Conservation (phyloP, 345 rosid species). For the Mallotus nudiflorus region DNA sequence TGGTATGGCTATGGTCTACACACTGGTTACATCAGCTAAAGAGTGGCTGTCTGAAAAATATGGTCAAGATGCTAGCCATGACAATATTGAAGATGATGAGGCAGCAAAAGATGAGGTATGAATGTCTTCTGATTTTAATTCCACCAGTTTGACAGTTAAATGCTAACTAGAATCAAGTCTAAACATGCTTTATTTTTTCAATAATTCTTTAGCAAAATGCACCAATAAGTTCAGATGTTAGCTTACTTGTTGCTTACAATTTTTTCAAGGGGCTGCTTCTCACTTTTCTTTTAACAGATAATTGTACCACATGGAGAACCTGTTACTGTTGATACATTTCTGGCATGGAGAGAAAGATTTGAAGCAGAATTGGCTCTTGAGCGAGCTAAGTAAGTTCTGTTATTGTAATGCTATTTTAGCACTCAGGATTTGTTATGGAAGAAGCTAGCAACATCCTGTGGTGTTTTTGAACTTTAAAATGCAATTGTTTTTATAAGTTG, state of each 20-base stretch:
- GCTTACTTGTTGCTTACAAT: not conserved
- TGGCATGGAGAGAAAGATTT: slow-evolving; percentile 93
- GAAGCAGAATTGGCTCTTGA: slow-evolving; percentile 98
- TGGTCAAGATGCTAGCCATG: slow-evolving; percentile 53
- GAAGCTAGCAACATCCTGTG: no score
- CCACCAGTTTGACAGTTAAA: not conserved
- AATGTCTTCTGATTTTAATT: slow-evolving; percentile 17
- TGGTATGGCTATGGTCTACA: slow-evolving; percentile 98
- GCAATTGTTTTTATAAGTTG: no score
- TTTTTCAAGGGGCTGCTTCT: slow-evolving; percentile 12
- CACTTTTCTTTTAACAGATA: slow-evolving; percentile 41
- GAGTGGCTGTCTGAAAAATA: slow-evolving; percentile 89
- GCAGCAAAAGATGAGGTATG: slow-evolving; percentile 85
- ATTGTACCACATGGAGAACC: slow-evolving; percentile 98
- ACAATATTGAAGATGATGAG: slow-evolving; percentile 45
- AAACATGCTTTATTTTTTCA: not conserved
- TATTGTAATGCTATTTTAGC: not conserved
- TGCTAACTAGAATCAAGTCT: slow-evolving; percentile 7
- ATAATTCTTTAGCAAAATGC: not conserved
- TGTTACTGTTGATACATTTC: slow-evolving; percentile 87
- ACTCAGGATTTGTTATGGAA: not conserved
- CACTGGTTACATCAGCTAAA: slow-evolving; percentile 81
- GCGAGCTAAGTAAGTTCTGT: slow-evolving; percentile 86
- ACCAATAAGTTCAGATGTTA: not conserved
- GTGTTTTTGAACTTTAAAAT: no score